Conservation (phyloP, 2,329 filamentous ascomycete genomes). For the Mollisia scopiformis region DNA sequence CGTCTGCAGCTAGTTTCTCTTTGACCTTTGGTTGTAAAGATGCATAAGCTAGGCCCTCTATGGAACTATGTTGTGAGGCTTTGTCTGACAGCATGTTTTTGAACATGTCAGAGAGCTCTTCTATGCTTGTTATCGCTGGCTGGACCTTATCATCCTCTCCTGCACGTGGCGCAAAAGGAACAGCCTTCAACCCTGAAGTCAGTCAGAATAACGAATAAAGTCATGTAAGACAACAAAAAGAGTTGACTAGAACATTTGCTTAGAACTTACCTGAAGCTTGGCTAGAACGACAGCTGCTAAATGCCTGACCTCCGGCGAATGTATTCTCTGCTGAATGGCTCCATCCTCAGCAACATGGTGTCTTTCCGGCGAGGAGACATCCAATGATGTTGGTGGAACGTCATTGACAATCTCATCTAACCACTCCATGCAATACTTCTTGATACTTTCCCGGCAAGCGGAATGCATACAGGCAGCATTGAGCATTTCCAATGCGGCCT, state of each 20-base stretch:
- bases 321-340: constrained; percentile 39
- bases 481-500: constrained; percentile 84
- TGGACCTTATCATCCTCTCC: constrained; percentile 43
- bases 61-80: constrained; percentile 66
- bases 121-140: constrained; percentile 61
- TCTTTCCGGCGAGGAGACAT: constrained; percentile 27
- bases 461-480: constrained; percentile 89
- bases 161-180: constrained; percentile 31
- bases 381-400: constrained; percentile 58
- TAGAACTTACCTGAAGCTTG: constrained; percentile 64
- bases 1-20: constrained; percentile 74
- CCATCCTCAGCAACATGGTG: constrained; percentile 32
- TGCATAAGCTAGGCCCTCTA: constrained; percentile 91
- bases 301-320: constrained; percentile 64
- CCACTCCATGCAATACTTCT: constrained; percentile 85
- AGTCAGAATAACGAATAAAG: constrained; percentile 32
- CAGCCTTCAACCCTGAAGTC: constrained; percentile 39
- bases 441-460: constrained; percentile 79
- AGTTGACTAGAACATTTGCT: constrained; percentile 1
- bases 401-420: constrained; percentile 81
- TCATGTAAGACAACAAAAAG: neutral
- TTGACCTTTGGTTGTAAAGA: constrained; percentile 86
- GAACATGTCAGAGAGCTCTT: constrained; percentile 67
- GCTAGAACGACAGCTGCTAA: constrained; percentile 76
- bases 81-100: constrained; percentile 67